A percentile compares a stretch with the other conserved stretches of the same genome.
phyloP scores from a whole-genome alignment of 148 eudicot species.

The Cornus suecica region DNA sequence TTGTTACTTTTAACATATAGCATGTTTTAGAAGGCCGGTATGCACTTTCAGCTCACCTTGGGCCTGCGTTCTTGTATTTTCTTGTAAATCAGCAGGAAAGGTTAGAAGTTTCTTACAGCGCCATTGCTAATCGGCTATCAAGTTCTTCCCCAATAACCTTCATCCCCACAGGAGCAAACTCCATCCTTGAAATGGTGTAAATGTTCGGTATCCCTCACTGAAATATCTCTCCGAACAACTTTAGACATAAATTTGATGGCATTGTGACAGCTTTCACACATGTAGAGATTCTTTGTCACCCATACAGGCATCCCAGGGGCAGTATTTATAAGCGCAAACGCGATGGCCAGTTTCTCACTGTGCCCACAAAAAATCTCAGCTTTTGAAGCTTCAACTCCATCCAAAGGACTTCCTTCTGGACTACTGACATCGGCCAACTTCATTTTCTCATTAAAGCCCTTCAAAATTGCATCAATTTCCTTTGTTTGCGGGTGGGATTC shows the following conservation, averaged over 20 bases:
- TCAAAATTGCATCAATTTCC: conserved; percentile 62
- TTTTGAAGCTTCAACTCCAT: conserved; percentile 53
- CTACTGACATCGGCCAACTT: conserved; percentile 28
- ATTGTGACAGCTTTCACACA: conserved; percentile 79
- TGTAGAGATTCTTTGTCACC: conserved; percentile 84
- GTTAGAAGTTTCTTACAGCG: conserved; percentile 1
- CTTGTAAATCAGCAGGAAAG: not conserved
- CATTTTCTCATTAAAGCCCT: conserved; percentile 71
- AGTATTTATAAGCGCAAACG: conserved; percentile 73
- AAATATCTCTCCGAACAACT: conserved; percentile 74
- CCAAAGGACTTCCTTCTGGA: conserved; percentile 28
- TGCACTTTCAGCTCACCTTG: not conserved
- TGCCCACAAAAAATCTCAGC: conserved; percentile 90
- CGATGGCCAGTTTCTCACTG: conserved; percentile 81
- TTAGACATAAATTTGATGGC: conserved; percentile 71
- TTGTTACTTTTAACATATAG: not conserved
- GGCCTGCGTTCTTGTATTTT: not conserved
- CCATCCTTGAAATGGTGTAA: conserved; percentile 92
- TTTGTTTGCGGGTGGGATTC: conserved; percentile 70
- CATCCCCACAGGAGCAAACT: conserved; percentile 78
- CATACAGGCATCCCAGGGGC: conserved; percentile 81
- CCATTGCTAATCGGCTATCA: conserved; percentile 10
- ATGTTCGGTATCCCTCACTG: conserved; percentile 74
- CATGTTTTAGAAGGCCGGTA: not conserved
- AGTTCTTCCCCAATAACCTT: conserved; percentile 44